These are phyloP conservation scores for Parachaetomium inaequale DNA, from an alignment of 495 filamentous ascomycete species.

Conservation along the genomic window DNA sequence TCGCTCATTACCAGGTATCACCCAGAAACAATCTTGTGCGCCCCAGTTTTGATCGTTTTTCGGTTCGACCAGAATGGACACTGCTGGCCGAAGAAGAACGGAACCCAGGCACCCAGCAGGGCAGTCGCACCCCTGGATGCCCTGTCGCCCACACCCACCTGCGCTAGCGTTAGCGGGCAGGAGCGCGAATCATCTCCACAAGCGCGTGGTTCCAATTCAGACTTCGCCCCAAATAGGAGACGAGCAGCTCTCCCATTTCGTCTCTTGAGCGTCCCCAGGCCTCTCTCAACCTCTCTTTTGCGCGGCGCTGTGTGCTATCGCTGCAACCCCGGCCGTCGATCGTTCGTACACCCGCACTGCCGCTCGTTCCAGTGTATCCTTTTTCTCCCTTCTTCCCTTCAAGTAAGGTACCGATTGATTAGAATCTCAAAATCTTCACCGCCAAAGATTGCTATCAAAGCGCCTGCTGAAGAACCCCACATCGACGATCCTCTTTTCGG, in stretches of 20 bases:
- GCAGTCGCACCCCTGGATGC: conserved; percentile 1
- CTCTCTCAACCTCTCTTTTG: background rate
- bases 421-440: background rate
- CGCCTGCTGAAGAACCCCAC: conserved; percentile 8
- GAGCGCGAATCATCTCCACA: conserved; percentile 26
- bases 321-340: background rate
- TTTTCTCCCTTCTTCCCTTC: background rate
- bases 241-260: conserved; percentile 11
- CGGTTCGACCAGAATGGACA: background rate
- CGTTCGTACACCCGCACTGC: background rate
- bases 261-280: background rate
- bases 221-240: conserved; percentile 15
- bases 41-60: background rate
- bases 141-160: background rate
- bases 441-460: background rate
- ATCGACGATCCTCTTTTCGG: conserved; percentile 13
- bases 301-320: background rate
- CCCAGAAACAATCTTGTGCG: background rate
- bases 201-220: conserved; percentile 14
- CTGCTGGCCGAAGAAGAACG: background rate
- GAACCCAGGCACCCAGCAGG: background rate
- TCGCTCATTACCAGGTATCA: background rate
- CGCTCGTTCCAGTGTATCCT: background rate
- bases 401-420: too few species aligned
- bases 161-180: conserved; percentile 3